Percentiles rank a stretch among this genome's conserved stretches.
These are phyloP conservation scores for Picocystis sp. DNA, from an alignment of 163 green algal species.

Conservation along the genomic window DNA sequence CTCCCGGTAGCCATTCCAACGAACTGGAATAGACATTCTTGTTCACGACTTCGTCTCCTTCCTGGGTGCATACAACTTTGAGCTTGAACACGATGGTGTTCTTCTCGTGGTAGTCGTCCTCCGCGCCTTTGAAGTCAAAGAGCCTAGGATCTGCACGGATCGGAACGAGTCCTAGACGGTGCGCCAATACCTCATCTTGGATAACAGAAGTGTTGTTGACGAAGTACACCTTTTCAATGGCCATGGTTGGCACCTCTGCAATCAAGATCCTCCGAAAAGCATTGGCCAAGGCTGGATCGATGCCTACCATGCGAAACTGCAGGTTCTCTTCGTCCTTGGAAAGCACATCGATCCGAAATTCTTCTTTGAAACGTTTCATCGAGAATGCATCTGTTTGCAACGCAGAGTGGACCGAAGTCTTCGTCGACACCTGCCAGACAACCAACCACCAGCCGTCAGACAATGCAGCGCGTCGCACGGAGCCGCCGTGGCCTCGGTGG, in stretches of 20 bases:
- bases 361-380: slow-evolving; percentile 37
- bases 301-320: slow-evolving; percentile 80
- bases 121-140: slow-evolving; percentile 38
- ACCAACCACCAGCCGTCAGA: too few relatives aligned
- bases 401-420: slow-evolving; percentile 22
- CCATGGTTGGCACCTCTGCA: slow-evolving; percentile 65
- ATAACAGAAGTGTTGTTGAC: slow-evolving; percentile 97
- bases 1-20: slow-evolving; percentile 68
- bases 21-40: slow-evolving; percentile 37
- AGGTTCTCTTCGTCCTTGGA: slow-evolving; percentile 22
- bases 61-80: slow-evolving; percentile 41
- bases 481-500: too few relatives aligned
- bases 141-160: slow-evolving; percentile 52
- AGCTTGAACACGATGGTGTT: slow-evolving; percentile 94
- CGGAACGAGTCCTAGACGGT: slow-evolving; percentile 85
- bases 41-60: slow-evolving; percentile 22
- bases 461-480: too few relatives aligned
- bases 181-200: slow-evolving; percentile 79
- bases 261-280: slow-evolving; percentile 86
- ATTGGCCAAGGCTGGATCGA: slow-evolving; percentile 74
- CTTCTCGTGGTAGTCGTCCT: slow-evolving; percentile 40
- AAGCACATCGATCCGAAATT: slow-evolving; percentile 43
- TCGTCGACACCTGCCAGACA: too few relatives aligned
- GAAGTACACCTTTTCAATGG: slow-evolving; percentile 94
- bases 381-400: slow-evolving; percentile 58